These are phyloP conservation scores for Juglanconis oblonga DNA, from an alignment of 2,329 filamentous ascomycete genomes.

Conservation along the genomic window DNA sequence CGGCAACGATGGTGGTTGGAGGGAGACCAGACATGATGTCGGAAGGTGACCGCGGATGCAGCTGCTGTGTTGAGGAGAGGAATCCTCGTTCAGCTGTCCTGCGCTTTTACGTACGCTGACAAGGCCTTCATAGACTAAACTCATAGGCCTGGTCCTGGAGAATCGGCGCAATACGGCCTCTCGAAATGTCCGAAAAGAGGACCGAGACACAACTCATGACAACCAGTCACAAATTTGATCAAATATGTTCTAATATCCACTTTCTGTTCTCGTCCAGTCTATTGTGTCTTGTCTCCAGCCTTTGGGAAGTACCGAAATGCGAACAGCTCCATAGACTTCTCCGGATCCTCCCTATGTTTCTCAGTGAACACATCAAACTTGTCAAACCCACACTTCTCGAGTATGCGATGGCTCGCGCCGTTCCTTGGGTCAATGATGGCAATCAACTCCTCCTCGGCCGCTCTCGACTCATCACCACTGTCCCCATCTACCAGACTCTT, in stretches of 20 bases:
- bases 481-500: conserved; percentile 29
- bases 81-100: not conserved
- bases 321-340: conserved; percentile 19
- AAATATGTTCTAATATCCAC: not conserved
- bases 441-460: conserved; percentile 38
- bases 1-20: conserved; percentile 27
- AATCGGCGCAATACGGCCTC: conserved; percentile 10
- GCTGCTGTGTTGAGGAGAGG: not conserved
- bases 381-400: conserved; percentile 55
- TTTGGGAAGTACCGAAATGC: conserved; percentile 23
- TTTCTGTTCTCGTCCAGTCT: not conserved
- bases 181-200: conserved; percentile 11
- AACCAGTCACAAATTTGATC: not conserved
- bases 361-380: conserved; percentile 31
- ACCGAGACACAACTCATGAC: not conserved
- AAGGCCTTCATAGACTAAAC: not conserved
- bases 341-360: conserved; percentile 19
- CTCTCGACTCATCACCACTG: conserved; percentile 21
- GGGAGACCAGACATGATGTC: conserved; percentile 12
- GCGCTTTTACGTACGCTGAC: too few relatives aligned
- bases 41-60: too few relatives aligned
- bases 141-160: not conserved
- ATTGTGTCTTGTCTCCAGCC: conserved; percentile 25
- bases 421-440: conserved; percentile 51
- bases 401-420: conserved; percentile 50